Base-by-base conservation (phyloP, 208 protist species). In the Trypanosoma melophagium region DNA sequence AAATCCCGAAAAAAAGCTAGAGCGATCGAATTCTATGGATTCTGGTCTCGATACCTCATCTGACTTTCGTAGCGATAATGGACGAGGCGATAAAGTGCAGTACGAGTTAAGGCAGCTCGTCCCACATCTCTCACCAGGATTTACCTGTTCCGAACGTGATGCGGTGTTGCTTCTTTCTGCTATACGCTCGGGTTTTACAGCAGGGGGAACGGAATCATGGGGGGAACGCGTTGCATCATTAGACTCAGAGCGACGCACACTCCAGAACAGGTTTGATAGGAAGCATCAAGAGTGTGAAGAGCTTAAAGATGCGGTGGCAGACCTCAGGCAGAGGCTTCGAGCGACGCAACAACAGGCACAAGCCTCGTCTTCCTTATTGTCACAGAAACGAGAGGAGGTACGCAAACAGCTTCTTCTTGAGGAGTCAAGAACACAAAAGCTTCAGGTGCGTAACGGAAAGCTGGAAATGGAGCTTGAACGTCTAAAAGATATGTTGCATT, bases 351-450 rank as follows among this genome's bases (percentile, higher is more conserved):
- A 81, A 42, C 72, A 90, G 44, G 65, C 80, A 44, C 60, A 68
- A n/a, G 71, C 65, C n/a, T 80, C 73, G n/a, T 64, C 76, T 8
- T 49, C 60, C 42, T 28, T 86, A n/a, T 61, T 93, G 12, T 83
- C 86, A 7, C 81, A 93, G 68, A 60, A 74, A 12, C 54, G 76
- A 0, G 90, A 96, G 67, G 83, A 96, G 74, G 72, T 86, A 56
- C 74, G 87, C 2, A 86, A 83, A 52, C 90, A 93, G 53, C 75
- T 96, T 40, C 66, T 94, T n/a, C 51, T 86, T 55, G 87, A 93
- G 65, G 87, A 96, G 66, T 79, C 76, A 28, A 66, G 84, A 9
- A 79, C 78, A 5, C 72, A 94, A 57, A 92, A 90, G 61, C 64
- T 94, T 28, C 78, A 85, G 56, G 66, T 90, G 51, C 77, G 79